Evolutionary conservation across 257 asterid genomes (phyloP), one percentile per base, ranked within the genome.

Genomic region (Nicotiana undulata): DNA sequence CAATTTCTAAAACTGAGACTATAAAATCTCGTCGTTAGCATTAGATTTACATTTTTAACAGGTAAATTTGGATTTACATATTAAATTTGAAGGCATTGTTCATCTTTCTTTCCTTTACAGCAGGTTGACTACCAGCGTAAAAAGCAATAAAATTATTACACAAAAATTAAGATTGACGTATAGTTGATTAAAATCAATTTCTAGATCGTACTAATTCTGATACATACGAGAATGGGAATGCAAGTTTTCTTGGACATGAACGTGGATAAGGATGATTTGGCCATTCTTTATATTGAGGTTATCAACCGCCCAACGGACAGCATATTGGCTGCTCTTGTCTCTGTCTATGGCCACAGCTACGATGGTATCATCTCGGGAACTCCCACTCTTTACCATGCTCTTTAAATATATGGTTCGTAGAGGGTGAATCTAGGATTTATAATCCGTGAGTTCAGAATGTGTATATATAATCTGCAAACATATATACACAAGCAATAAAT

Each of bases 241-340:
- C 44, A 9, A 16, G 61, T 74, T 82, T 18, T 78, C 84, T 22
- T 85, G 87, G 82, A 84, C 77, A 31, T 56, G 85, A 77, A 95
- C 97, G 70, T 95, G 98, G 16, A 91, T 82, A 82, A 93, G 94
- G 85, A 87, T 67, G 84, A 92, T 63, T 53, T 65, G 81, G 12
- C 87, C 85, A 60, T 86, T 85, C 82, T 80, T 90, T 77, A 87
- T 49, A 82, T 80, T 67, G 6, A 90, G 66, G 81, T 91, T 92
- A 26, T 91, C 96, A 61, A 93, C 66, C n/a, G 93, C 96, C 99
- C 98, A 95, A 88, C 87, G 92, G 12, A 95, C 97, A 12, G 98
- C 96, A 53, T 80, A 44, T 77, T 90, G 96, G 91, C 99, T 93
- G 85, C 91, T 95, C 90, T 89, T 93, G 88, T 95, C 97, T 59